Conservation (phyloP, 768 basidiomycete species). For the Russula vinacea region DNA sequence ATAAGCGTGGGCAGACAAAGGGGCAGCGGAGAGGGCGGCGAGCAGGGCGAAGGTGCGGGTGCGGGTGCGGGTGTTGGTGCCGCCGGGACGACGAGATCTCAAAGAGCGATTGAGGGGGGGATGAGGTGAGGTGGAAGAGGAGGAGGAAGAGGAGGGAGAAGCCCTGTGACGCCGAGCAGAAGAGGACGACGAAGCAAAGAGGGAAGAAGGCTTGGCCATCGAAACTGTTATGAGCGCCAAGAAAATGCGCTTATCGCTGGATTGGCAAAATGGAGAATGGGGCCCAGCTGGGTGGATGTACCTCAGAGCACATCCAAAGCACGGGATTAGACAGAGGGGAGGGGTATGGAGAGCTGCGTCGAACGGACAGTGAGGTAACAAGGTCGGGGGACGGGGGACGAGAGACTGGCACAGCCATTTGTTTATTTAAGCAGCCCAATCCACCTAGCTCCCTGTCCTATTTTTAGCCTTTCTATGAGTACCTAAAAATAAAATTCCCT, state of each 20-base stretch:
- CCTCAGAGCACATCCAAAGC: neutral
- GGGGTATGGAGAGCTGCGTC: neutral
- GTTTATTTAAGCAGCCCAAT: conserved; percentile 4
- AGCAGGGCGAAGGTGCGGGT: conserved; percentile 14
- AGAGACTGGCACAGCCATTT: neutral
- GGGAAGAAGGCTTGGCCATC: conserved; percentile 35
- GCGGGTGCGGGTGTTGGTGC: too few species aligned
- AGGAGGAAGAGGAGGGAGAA: neutral
- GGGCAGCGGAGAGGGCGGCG: conserved; percentile 15
- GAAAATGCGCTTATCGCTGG: neutral
- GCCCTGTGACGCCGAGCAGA: neutral
- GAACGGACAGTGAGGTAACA: neutral
- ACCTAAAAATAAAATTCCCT: neutral
- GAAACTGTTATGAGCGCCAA: conserved; percentile 11
- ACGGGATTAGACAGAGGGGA: neutral
- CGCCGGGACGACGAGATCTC: too few species aligned
- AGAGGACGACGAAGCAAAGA: conserved; percentile 5
- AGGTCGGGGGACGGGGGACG: conserved; percentile 28
- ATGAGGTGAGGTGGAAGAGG: neutral
- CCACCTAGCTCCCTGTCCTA: neutral
- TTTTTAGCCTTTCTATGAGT: neutral
- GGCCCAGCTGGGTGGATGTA: neutral
- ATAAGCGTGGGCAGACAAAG: neutral
- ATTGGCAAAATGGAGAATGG: neutral
- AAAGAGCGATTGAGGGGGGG: neutral